Conservation (phyloP, 2,329 filamentous ascomycete genomes). For the Aspergillus persii region DNA sequence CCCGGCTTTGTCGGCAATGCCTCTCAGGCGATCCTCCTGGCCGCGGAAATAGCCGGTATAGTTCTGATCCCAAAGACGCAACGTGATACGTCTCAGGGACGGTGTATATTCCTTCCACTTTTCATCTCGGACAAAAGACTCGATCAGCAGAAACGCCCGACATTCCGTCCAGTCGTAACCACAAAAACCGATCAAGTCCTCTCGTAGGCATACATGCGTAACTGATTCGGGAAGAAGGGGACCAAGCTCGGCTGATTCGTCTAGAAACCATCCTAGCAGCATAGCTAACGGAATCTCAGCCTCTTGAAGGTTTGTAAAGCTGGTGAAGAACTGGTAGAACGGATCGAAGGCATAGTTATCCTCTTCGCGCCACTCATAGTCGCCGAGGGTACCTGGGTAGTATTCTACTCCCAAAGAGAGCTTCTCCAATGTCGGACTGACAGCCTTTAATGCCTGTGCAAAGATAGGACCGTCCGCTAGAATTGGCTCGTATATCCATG, state of each 20-base stretch:
- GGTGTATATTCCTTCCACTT: neutral
- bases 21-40: neutral
- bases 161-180: conserved; percentile 3
- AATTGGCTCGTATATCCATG: neutral
- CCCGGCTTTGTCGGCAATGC: neutral
- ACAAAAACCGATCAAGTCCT: neutral
- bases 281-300: conserved; percentile 3
- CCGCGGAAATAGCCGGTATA: neutral
- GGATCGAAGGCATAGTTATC: neutral
- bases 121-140: neutral
- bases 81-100: neutral
- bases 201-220: conserved; percentile 1
- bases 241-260: neutral
- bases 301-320: neutral
- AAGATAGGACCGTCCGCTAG: neutral
- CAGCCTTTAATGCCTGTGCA: neutral
- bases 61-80: neutral
- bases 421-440: conserved; percentile 1
- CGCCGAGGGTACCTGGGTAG: conserved; percentile 1
- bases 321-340: neutral
- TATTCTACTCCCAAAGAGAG: conserved; percentile 7
- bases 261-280: conserved; percentile 1
- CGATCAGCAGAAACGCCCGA: neutral
- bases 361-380: neutral
- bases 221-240: neutral